Base-by-base conservation (phyloP, 352 stramenopile genomes). In the Globisporangium cederbergense region DNA sequence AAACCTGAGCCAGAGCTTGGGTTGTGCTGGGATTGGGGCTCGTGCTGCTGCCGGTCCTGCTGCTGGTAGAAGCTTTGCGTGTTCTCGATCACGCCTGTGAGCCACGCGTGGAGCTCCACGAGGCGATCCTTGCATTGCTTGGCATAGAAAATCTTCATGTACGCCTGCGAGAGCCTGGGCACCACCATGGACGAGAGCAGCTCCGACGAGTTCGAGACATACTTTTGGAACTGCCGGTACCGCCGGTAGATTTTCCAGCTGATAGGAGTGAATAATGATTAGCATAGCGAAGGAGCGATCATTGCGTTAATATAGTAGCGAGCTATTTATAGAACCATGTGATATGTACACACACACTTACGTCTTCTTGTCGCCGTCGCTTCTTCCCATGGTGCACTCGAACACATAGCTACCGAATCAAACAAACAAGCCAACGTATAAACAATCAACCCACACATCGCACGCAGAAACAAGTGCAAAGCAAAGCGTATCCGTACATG, bases 171-270 rank as follows among this genome's bases (percentile, higher is more conserved):
- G 16, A 95, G 71, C 8, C 68, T 61, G 7, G 86, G 86, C 8
- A 91, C 75, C 9, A 80, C 72, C 60, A 90, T 79, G 58, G 66
- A 78, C 36, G 74, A 72, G 32, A 89, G 57, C 22, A 91, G 47
- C 56, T 89, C 79, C 3, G 71, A 80, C 7, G 83, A 88, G 47
- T 84, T 75, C n/a, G 75, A 62, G 14, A 90, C 75, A 60, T 91
- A 92, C 56, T 79, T 73, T 58, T 95, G 78, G 72, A 95, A 95
- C 22, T 95, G 83, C 36, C 86, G 73, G 65, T 95, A 95, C n/a
- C 86, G 84, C 8, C 84, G 80, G 51, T 93, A 92, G 61, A 95
- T 87, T 63, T 91, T 91, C 86, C 86, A 95, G 40, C 73, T 82
- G 50, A 54, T 22, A 25, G n/a, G 40, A 40, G 8, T 42, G 1